A percentile compares a stretch with the other conserved stretches of the same genome.
Evolutionary conservation across 257 asterid genomes (phyloP).

Genomic region (Capsicum pubescens): DNA sequence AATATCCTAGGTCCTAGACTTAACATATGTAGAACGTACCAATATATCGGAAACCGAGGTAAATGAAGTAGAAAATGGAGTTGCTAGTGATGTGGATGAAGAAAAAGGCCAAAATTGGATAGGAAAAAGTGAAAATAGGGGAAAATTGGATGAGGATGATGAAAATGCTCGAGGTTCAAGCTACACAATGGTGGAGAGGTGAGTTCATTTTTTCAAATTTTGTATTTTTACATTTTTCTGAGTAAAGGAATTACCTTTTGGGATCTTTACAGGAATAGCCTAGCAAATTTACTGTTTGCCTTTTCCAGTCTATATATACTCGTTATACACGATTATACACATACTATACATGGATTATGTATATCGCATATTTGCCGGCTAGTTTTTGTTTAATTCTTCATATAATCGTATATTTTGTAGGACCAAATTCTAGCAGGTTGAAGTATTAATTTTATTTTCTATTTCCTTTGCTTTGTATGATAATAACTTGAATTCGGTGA

Average conservation of each 20-base stretch:
- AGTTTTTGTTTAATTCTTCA: too few species aligned
- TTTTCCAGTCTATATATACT: too few species aligned
- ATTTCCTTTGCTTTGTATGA: background rate
- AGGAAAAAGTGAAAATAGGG: slow-evolving; percentile 37
- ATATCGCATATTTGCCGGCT: too few species aligned
- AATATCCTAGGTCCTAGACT: too few species aligned
- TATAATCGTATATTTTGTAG: background rate
- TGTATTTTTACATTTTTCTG: background rate
- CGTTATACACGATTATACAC: too few species aligned
- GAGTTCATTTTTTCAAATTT: background rate
- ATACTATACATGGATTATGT: too few species aligned
- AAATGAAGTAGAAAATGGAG: slow-evolving; percentile 34
- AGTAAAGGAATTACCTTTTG: background rate
- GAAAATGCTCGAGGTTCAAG: slow-evolving; percentile 59
- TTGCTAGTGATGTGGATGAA: slow-evolving; percentile 29
- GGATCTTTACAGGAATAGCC: too few species aligned
- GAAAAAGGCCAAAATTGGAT: slow-evolving; percentile 23
- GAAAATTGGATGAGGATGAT: slow-evolving; percentile 38
- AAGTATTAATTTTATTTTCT: background rate
- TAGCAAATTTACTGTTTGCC: too few species aligned
- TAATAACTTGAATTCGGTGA: background rate
- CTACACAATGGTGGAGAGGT: slow-evolving; percentile 86
- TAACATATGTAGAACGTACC: too few species aligned
- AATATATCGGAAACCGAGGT: slow-evolving; percentile 2
- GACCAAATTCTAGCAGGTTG: background rate